Evolutionary conservation across 208 protist species (phyloP).

Genomic region (Wallacemonas sp.): DNA sequence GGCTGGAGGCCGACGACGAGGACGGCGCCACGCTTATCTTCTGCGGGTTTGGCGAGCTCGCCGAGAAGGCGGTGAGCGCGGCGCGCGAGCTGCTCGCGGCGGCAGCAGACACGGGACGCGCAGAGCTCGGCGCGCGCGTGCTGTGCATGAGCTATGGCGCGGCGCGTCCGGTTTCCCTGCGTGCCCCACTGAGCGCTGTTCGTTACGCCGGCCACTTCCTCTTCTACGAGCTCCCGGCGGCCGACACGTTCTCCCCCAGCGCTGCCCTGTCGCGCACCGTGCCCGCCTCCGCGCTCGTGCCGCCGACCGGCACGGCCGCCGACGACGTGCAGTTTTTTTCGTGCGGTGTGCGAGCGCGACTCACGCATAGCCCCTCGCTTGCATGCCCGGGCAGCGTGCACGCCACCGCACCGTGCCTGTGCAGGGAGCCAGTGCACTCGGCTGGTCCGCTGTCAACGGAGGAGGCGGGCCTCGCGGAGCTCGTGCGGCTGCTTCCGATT

Average conservation of each 20-base stretch:
- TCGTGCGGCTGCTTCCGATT: constrained; percentile 15
- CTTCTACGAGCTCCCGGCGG: constrained; percentile 28
- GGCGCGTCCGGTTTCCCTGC: constrained; percentile 32
- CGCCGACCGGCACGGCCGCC: no score
- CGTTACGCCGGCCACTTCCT: constrained; percentile 51
- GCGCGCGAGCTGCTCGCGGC: constrained; percentile 43
- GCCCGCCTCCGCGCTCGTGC: no score
- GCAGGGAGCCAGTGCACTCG: no score
- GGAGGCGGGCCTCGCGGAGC: background rate
- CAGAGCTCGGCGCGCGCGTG: constrained; percentile 22
- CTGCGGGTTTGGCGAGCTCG: constrained; percentile 51
- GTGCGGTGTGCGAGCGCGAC: background rate
- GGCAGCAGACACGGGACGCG: constrained; percentile 15
- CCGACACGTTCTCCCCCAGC: no score
- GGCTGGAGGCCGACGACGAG: constrained; percentile 29
- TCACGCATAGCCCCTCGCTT: background rate
- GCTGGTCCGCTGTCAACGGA: background rate
- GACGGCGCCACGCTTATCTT: constrained; percentile 39
- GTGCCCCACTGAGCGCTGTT: constrained; percentile 36
- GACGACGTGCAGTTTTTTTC: no score
- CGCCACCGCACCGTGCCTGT: constrained; percentile 1
- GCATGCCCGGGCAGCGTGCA: background rate
- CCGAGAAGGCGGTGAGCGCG: constrained; percentile 35
- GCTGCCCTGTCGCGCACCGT: no score
- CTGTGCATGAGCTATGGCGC: constrained; percentile 69